These are phyloP conservation scores for Rasamsonia emersonii DNA, from an alignment of 2,329 filamentous ascomycete species.

Conservation along the genomic window DNA sequence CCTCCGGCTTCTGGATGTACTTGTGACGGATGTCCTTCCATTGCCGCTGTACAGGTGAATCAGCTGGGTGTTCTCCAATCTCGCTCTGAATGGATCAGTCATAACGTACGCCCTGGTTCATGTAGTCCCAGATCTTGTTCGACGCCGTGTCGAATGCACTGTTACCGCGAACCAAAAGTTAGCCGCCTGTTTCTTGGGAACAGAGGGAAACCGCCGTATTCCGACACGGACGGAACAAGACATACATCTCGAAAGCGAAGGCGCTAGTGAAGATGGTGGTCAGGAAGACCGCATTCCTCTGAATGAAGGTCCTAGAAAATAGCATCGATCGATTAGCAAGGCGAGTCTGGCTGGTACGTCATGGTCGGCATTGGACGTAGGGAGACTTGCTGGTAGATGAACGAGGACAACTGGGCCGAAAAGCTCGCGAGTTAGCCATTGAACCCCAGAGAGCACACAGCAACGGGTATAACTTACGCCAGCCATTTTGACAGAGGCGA, in stretches of 20 bases:
- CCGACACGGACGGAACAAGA: too few species aligned
- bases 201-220: too few species aligned
- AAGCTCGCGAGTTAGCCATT: slow-evolving; percentile 19
- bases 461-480: slow-evolving; percentile 36
- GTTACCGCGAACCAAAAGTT: slow-evolving; percentile 11
- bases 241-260: slow-evolving; percentile 92
- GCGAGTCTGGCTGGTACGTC: slow-evolving; percentile 2
- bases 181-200: slow-evolving; percentile 3
- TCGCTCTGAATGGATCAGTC: slow-evolving; percentile 2
- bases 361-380: slow-evolving; percentile 9
- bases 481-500: slow-evolving; percentile 45
- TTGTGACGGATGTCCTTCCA: slow-evolving; percentile 98
- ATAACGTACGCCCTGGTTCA: slow-evolving; percentile 80
- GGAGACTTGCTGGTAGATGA: slow-evolving; percentile 53
- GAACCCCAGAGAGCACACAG: slow-evolving; percentile 4
- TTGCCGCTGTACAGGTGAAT: slow-evolving; percentile 62
- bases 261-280: slow-evolving; percentile 75
- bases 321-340: slow-evolving; percentile 13
- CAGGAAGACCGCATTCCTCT: slow-evolving; percentile 81
- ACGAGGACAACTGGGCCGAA: slow-evolving; percentile 39
- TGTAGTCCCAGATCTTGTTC: slow-evolving; percentile 79
- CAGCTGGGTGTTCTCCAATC: background rate
- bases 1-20: slow-evolving; percentile 66
- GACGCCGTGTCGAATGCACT: slow-evolving; percentile 77
- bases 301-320: slow-evolving; percentile 63